Percentiles rank a stretch among this genome's conserved stretches.
phyloP scores from a whole-genome alignment of 78 protist genomes.

The Dictyostelium firmibasis region DNA sequence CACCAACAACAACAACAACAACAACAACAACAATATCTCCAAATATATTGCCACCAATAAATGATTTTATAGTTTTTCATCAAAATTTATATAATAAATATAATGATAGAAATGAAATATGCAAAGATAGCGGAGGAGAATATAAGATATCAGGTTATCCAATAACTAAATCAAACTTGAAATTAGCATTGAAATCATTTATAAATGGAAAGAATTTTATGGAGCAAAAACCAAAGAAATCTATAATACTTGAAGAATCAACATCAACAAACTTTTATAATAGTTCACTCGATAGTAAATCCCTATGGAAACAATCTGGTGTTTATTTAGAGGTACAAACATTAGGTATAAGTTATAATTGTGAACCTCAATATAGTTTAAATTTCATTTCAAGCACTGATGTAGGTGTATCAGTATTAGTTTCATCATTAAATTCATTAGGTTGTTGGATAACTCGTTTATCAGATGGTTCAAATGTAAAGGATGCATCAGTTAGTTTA shows the following conservation, averaged over 20 bases:
- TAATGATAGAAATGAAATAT: not conserved
- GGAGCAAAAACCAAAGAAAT: not conserved
- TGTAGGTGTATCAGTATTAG: not conserved
- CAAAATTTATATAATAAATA: not conserved
- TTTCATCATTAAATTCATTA: not conserved
- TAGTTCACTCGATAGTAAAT: not conserved
- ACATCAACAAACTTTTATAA: no score
- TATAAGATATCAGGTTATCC: not conserved
- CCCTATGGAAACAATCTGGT: constrained; percentile 15
- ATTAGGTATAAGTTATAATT: not conserved
- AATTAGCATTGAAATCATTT: not conserved
- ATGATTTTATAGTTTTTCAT: not conserved
- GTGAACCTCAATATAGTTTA: not conserved
- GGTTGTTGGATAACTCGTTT: constrained; percentile 20
- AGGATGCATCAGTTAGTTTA: not conserved
- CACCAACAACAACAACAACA: not conserved
- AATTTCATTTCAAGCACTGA: not conserved
- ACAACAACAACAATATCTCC: not conserved
- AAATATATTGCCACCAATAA: not conserved
- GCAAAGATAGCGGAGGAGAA: not conserved
- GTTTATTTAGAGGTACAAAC: not conserved
- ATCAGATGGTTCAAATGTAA: constrained; percentile 22
- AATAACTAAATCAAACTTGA: not conserved
- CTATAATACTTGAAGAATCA: not conserved
- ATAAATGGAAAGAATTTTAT: not conserved